These are phyloP conservation scores for Hyaloscypha finlandica DNA, from an alignment of 495 filamentous ascomycete species.

Conservation along the genomic window DNA sequence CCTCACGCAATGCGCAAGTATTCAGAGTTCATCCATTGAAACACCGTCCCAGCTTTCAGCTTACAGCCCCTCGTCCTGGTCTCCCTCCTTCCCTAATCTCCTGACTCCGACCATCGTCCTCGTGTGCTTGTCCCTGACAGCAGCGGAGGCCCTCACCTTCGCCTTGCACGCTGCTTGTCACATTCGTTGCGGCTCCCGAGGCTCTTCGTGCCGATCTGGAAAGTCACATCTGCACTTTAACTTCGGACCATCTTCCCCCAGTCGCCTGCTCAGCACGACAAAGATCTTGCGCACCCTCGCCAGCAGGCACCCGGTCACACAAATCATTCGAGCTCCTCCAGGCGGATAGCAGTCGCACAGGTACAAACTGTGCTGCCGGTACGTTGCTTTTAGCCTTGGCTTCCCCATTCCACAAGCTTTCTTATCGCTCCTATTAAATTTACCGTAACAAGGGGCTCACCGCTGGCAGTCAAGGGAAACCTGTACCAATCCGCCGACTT, in stretches of 20 bases:
- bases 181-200: background rate
- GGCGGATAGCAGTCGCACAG: conserved; percentile 1
- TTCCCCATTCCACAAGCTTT: conserved; percentile 9
- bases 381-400: background rate
- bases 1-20: background rate
- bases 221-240: background rate
- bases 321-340: background rate
- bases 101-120: background rate
- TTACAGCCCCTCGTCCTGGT: background rate
- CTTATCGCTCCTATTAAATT: conserved; percentile 23
- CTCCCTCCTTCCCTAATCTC: conserved; percentile 14
- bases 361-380: conserved; percentile 12
- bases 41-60: background rate
- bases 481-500: conserved; percentile 6
- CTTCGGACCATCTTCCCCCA: background rate
- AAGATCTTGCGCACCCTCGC: background rate
- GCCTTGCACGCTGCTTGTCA: background rate
- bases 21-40: background rate
- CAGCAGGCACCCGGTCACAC: conserved; percentile 16
- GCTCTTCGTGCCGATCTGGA: background rate
- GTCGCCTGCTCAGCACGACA: background rate
- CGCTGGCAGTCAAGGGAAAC: background rate
- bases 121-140: background rate
- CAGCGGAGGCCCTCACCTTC: background rate
- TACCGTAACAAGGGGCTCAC: background rate